A percentile compares a stretch with the other conserved stretches of the same genome.
Evolutionary conservation across 2,329 filamentous ascomycete species (phyloP).

Genomic region (Westerdykella ornata): DNA sequence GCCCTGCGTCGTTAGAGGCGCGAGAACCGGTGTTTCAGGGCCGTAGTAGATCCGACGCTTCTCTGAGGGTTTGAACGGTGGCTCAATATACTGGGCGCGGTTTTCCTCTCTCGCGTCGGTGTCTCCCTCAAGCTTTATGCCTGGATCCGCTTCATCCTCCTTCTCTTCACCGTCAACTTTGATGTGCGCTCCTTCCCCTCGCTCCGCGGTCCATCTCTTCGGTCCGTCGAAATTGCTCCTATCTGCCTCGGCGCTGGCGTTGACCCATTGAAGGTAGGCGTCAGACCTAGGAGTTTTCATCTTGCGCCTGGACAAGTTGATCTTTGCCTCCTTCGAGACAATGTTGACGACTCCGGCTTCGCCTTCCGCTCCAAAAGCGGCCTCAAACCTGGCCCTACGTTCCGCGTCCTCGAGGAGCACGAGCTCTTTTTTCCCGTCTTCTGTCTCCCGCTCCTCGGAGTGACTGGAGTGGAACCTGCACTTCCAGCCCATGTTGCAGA

Average conservation of each 20-base stretch:
- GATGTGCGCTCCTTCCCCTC: constrained; percentile 28
- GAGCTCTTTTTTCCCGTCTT: constrained; percentile 78
- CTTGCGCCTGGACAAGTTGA: constrained; percentile 66
- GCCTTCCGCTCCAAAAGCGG: constrained; percentile 32
- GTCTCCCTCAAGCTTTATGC: constrained; percentile 18
- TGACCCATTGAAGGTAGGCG: constrained; percentile 69
- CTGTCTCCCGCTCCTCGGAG: constrained; percentile 68
- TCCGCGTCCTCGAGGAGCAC: constrained; percentile 57
- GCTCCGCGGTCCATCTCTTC: constrained; percentile 9
- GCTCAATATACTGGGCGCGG: constrained; percentile 74
- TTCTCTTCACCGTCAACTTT: constrained; percentile 16
- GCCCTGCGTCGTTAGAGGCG: constrained; percentile 91
- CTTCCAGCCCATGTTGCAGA: constrained; percentile 83
- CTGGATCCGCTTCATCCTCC: not conserved
- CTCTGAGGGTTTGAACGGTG: constrained; percentile 83
- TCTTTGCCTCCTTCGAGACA: constrained; percentile 62
- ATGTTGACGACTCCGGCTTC: constrained; percentile 68
- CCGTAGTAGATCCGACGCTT: constrained; percentile 93
- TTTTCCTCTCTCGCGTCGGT: constrained; percentile 52
- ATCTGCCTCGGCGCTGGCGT: constrained; percentile 50
- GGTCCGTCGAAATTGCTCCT: constrained; percentile 25
- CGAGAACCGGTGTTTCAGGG: constrained; percentile 84
- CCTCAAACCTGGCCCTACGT: constrained; percentile 43
- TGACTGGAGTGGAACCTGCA: constrained; percentile 87
- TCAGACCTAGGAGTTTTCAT: constrained; percentile 67